Evolutionary conservation across 306 rosid species (phyloP).

Genomic region (Biancaea sappan): DNA sequence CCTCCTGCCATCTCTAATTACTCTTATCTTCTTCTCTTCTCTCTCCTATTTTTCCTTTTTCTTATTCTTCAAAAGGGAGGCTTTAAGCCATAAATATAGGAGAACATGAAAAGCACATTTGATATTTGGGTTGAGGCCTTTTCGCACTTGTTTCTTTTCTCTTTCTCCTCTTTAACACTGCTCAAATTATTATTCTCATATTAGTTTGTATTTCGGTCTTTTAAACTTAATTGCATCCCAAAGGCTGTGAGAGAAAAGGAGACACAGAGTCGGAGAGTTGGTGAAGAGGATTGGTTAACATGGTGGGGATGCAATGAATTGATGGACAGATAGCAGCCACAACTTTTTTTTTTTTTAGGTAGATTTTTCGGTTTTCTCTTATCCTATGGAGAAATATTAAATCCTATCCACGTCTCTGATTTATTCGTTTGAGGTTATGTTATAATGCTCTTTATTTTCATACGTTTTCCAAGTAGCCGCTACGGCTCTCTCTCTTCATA

Average conservation of each 20-base stretch:
- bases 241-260: slow-evolving; percentile 30
- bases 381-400: too few species aligned
- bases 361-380: slow-evolving; percentile 27
- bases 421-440: too few species aligned
- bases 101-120: slow-evolving; percentile 32
- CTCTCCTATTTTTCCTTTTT: too few species aligned
- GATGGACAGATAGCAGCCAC: slow-evolving; percentile 73
- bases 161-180: background rate
- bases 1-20: slow-evolving; percentile 75
- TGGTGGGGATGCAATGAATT: slow-evolving; percentile 55
- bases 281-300: slow-evolving; percentile 53
- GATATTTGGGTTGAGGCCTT: slow-evolving; percentile 23
- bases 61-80: slow-evolving; percentile 31
- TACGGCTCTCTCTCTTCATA: too few species aligned
- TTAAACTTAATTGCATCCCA: slow-evolving; percentile 49
- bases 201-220: slow-evolving; percentile 25
- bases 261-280: slow-evolving; percentile 27
- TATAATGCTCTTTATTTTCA: too few species aligned
- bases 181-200: too few species aligned
- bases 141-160: slow-evolving; percentile 33
- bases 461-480: too few species aligned
- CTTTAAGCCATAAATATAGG: slow-evolving; percentile 37
- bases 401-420: too few species aligned
- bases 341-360: slow-evolving; percentile 45
- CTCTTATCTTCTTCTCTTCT: slow-evolving; percentile 38